Evolutionary conservation across 2,329 filamentous ascomycete genomes (phyloP), one percentile per base, ranked within the genome.

Genomic region (Colletotrichum sp.): DNA sequence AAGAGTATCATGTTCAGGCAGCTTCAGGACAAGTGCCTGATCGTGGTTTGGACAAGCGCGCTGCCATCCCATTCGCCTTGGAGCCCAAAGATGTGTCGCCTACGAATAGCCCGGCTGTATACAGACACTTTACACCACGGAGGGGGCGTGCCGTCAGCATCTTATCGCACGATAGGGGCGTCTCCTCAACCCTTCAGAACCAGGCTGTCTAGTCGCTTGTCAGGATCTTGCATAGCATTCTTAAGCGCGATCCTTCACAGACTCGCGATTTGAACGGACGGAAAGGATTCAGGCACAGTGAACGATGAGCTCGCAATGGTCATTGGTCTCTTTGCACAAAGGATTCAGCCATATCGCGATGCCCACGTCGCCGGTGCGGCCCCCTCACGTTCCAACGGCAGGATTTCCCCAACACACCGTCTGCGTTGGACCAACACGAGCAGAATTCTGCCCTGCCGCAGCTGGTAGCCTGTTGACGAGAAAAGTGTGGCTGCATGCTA

Each of bases 401-500:
- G 34, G 21, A 58, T 69, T 34, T 28, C 14, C 32, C 26, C 58
- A 68, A 68, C 26, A 28, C 34, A 21, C 14, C 62, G 36, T 16
- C 36, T 61, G 38, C 21, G 21, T 13, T 28, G 21, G 56, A 48
- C 73, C 43, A 55, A 55, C 58, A 52, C 18, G 32, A 69, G 34
- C 9, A n/a, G 12, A 26, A 7, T n/a, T 52, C 7, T 30, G 61
- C 59, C 65, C 69, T 28, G 24, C 24, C 58, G 65, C 36, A 66
- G 71, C 28, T 21, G 43, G n/a, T 52, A 52, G 43, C 12, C n/a
- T 38, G 65, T 70, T 66, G 61, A 71, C 14, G 36, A 66, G 59
- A 71, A 58, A 55, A n/a, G n/a, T 65, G 66, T 74, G 71, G 71
- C 74, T 71, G 65, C 74, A 61, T 69, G 52, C 18, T 9, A n/a